phyloP scores from a whole-genome alignment of 371 early-diverging fungal species.

The Zopfochytrium polystomum region DNA sequence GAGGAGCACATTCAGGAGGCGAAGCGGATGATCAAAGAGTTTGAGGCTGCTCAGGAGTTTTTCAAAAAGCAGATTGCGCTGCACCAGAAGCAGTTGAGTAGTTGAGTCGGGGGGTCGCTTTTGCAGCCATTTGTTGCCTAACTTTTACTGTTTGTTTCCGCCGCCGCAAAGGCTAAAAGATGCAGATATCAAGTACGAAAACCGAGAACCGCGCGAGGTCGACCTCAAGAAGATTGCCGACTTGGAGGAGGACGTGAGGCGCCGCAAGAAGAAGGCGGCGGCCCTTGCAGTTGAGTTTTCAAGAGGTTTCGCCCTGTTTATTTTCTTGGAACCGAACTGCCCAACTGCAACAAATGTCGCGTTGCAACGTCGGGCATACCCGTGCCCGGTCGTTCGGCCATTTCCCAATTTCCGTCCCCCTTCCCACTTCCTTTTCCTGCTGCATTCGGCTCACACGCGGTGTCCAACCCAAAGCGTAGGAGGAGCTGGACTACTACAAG shows the following conservation, averaged over 20 bases:
- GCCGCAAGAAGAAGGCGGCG: constrained; percentile 28
- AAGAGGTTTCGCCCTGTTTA: neutral
- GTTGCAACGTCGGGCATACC: no score
- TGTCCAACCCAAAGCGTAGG: constrained; percentile 21
- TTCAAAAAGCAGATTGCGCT: constrained; percentile 44
- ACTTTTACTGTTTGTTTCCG: neutral
- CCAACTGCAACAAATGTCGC: no score
- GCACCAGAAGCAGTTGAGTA: constrained; percentile 30
- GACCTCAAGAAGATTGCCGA: constrained; percentile 42
- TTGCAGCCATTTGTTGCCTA: neutral
- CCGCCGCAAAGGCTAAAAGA: constrained; percentile 36
- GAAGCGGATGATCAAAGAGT: constrained; percentile 45
- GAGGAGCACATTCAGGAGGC: constrained; percentile 42
- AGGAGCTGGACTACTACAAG: constrained; percentile 45
- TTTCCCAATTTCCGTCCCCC: neutral
- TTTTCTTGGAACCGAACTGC: neutral
- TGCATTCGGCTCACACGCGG: neutral
- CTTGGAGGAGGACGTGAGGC: constrained; percentile 40
- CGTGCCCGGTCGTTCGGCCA: no score
- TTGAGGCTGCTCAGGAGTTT: constrained; percentile 45
- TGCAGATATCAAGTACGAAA: constrained; percentile 47
- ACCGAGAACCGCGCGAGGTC: constrained; percentile 49
- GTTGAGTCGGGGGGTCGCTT: neutral
- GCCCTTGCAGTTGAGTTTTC: constrained; percentile 31
- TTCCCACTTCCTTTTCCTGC: neutral